Evolutionary conservation across 225 moss, liverwort and hornwort genomes (phyloP).

Genomic region (Anthoceros angustus): DNA sequence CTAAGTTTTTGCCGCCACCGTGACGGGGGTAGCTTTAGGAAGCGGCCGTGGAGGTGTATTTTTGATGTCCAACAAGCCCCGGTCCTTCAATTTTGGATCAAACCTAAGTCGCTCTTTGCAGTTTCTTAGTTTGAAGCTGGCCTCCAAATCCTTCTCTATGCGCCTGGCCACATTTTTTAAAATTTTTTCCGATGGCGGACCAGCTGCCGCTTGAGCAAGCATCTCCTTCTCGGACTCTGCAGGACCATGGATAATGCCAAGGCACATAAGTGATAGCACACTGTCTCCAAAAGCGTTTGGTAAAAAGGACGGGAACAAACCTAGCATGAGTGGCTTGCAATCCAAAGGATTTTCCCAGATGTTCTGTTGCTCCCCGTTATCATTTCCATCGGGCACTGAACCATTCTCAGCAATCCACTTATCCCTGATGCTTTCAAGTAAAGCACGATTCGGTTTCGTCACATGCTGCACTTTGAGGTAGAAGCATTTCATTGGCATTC

Average conservation of each 20-base stretch:
- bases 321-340: conserved; percentile 73
- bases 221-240: conserved; percentile 50
- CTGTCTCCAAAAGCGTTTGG: neutral
- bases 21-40: neutral
- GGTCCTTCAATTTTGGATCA: conserved; percentile 95
- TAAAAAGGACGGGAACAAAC: conserved; percentile 14
- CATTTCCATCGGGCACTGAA: conserved; percentile 56
- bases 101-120: conserved; percentile 60
- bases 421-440: conserved; percentile 78
- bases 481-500: conserved; percentile 67
- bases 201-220: conserved; percentile 60
- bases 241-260: neutral
- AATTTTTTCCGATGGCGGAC: conserved; percentile 57
- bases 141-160: conserved; percentile 41
- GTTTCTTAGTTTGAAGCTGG: conserved; percentile 35
- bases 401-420: conserved; percentile 67
- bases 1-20: neutral
- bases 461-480: conserved; percentile 74
- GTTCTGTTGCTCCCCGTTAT: conserved; percentile 67
- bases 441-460: conserved; percentile 64
- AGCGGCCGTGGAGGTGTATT: conserved; percentile 8
- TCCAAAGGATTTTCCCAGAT: conserved; percentile 88
- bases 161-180: conserved; percentile 71
- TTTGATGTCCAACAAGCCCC: conserved; percentile 62
- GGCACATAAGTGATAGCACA: neutral